Conservation (phyloP, 305 asterid species). For the Fraxinus paxiana region DNA sequence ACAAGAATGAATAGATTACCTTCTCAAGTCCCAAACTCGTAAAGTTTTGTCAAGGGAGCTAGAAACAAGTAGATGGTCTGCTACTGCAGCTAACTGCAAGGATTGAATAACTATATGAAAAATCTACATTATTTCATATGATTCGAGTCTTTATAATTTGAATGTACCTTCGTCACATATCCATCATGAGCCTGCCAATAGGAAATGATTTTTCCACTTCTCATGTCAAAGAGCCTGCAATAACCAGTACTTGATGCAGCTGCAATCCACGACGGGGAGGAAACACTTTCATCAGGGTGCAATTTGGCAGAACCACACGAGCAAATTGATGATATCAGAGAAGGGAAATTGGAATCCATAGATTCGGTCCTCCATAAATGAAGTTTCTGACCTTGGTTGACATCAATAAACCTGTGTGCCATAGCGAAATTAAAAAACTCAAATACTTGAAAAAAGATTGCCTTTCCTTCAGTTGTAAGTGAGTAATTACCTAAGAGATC, state of each 20-base stretch:
- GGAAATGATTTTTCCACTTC: constrained; percentile 75
- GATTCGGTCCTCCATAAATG: constrained; percentile 86
- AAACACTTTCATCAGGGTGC: constrained; percentile 36
- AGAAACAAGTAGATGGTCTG: constrained; percentile 73
- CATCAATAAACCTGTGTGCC: constrained; percentile 75
- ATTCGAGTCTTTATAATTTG: constrained; percentile 15
- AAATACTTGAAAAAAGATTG: constrained; percentile 12
- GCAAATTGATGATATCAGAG: constrained; percentile 85
- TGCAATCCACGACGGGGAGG: constrained; percentile 85
- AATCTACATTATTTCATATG: constrained; percentile 6
- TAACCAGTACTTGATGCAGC: constrained; percentile 82
- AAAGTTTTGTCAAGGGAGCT: constrained; percentile 87
- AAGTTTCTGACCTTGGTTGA: constrained; percentile 81
- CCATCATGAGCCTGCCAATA: constrained; percentile 99
- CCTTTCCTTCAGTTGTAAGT: constrained; percentile 11
- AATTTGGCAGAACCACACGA: constrained; percentile 56
- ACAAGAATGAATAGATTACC: constrained; percentile 37
- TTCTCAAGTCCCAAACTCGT: constrained; percentile 94
- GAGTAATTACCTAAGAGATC: constrained; percentile 73
- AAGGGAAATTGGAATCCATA: constrained; percentile 63
- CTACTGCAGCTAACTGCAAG: constrained; percentile 79
- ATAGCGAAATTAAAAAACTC: constrained; percentile 19
- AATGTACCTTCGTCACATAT: constrained; percentile 82
- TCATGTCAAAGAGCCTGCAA: constrained; percentile 81
- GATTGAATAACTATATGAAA: constrained; percentile 24